Evolutionary conservation across 331 rosid species (phyloP).

Genomic region (Rosa hybrid): DNA sequence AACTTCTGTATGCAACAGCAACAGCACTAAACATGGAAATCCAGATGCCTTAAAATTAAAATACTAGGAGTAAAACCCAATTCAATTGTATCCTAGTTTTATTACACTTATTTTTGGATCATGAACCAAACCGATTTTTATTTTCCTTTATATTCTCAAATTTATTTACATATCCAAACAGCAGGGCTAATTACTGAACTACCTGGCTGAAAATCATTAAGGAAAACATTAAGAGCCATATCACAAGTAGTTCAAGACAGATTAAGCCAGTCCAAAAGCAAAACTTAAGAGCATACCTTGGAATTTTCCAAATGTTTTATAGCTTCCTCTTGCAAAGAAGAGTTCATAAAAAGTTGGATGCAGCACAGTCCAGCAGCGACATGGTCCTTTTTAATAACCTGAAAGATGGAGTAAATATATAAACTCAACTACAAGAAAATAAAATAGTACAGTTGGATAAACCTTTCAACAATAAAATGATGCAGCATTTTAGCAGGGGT

Average conservation of each 20-base stretch:
- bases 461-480: neutral
- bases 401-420: constrained; percentile 17
- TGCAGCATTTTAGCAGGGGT: neutral
- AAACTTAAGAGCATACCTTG: constrained; percentile 52
- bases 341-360: constrained; percentile 92
- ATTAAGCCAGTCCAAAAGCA: neutral
- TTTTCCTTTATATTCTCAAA: neutral
- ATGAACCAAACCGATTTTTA: neutral
- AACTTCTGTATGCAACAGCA: neutral
- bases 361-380: constrained; percentile 98
- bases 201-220: constrained; percentile 2
- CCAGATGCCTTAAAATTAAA: neutral
- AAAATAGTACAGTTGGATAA: neutral
- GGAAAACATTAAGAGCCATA: neutral
- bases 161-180: constrained; percentile 3
- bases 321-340: constrained; percentile 89
- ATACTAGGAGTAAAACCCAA: neutral
- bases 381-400: constrained; percentile 92
- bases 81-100: neutral
- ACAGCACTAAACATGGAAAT: neutral
- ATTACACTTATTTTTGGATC: neutral
- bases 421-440: constrained; percentile 1
- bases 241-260: neutral
- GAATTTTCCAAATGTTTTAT: constrained; percentile 90
- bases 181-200: neutral